These are phyloP conservation scores for Olyra latifolia DNA, from an alignment of 176 grass and related monocot species.

Conservation along the genomic window DNA sequence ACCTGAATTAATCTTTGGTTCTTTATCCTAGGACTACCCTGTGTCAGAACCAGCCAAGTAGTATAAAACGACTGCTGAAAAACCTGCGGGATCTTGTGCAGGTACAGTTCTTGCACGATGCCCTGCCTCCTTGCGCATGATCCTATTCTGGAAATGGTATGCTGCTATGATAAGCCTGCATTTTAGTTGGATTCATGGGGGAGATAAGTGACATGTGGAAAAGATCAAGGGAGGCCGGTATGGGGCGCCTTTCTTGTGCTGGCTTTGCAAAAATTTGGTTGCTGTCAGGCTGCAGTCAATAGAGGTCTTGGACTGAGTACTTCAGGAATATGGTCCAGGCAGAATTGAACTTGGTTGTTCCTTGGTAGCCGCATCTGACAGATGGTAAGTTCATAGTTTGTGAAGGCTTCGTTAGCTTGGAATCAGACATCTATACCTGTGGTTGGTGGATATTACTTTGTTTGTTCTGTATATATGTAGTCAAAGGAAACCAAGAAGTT, in stretches of 20 bases:
- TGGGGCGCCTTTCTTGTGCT: too few relatives aligned
- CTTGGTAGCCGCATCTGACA: slow-evolving; percentile 26
- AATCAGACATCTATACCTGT: slow-evolving; percentile 25
- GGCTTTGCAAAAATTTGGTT: too few relatives aligned
- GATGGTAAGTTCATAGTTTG: slow-evolving; percentile 2
- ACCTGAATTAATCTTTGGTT: neutral
- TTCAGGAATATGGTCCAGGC: slow-evolving; percentile 19
- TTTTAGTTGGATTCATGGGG: too few relatives aligned
- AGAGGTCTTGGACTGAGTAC: slow-evolving; percentile 25
- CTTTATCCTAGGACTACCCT: neutral
- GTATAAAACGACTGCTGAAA: neutral
- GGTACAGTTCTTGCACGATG: neutral
- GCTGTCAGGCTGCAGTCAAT: too few relatives aligned
- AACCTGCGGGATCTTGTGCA: neutral
- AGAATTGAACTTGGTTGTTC: slow-evolving; percentile 25
- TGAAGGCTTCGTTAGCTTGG: neutral
- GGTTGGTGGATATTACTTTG: slow-evolving; percentile 23
- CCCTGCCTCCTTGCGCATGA: slow-evolving; percentile 28
- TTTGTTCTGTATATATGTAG: slow-evolving; percentile 1
- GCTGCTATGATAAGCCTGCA: too few relatives aligned
- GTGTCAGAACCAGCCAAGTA: neutral
- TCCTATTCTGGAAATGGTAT: too few relatives aligned
- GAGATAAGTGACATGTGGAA: too few relatives aligned
- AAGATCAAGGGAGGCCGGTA: too few relatives aligned
- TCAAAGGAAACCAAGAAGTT: slow-evolving; percentile 47